These are phyloP conservation scores for Vitis labrusca DNA, from an alignment of 164 flowering plant genomes.

Conservation along the genomic window DNA sequence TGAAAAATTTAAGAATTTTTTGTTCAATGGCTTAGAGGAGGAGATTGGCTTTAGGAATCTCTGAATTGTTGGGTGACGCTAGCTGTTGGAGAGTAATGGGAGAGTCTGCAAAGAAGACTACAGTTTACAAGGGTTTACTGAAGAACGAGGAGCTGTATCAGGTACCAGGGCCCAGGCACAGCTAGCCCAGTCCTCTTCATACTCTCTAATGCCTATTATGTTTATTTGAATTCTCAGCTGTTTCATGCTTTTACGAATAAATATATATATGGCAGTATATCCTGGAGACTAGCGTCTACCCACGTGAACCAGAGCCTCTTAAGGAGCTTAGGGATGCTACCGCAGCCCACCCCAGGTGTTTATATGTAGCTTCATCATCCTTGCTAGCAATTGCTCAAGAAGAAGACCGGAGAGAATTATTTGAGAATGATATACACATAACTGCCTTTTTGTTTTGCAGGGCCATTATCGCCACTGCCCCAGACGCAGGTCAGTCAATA, in stretches of 20 bases:
- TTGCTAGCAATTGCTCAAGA: too few relatives aligned
- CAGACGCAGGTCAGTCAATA: constrained; percentile 52
- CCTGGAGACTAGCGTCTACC: constrained; percentile 52
- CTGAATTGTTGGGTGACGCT: background rate
- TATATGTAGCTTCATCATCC: background rate
- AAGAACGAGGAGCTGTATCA: constrained; percentile 1
- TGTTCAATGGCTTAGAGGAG: too few relatives aligned
- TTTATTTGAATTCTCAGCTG: background rate
- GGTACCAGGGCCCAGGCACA: background rate
- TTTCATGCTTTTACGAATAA: background rate
- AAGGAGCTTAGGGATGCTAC: constrained; percentile 40
- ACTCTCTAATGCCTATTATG: background rate
- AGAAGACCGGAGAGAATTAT: too few relatives aligned
- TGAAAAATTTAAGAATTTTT: too few relatives aligned
- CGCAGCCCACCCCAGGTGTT: constrained; percentile 36
- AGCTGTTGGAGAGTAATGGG: background rate
- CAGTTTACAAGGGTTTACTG: background rate
- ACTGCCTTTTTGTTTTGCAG: too few relatives aligned
- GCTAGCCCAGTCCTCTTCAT: background rate
- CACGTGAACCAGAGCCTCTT: constrained; percentile 39
- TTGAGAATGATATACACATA: too few relatives aligned
- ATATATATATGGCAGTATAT: constrained; percentile 31
- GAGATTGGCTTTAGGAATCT: too few relatives aligned
- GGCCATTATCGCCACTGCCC: constrained; percentile 2
- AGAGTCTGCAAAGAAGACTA: background rate